phyloP scores from a whole-genome alignment of 1,284 basidiomycete genomes.

The Papiliotrema fonsecae region DNA sequence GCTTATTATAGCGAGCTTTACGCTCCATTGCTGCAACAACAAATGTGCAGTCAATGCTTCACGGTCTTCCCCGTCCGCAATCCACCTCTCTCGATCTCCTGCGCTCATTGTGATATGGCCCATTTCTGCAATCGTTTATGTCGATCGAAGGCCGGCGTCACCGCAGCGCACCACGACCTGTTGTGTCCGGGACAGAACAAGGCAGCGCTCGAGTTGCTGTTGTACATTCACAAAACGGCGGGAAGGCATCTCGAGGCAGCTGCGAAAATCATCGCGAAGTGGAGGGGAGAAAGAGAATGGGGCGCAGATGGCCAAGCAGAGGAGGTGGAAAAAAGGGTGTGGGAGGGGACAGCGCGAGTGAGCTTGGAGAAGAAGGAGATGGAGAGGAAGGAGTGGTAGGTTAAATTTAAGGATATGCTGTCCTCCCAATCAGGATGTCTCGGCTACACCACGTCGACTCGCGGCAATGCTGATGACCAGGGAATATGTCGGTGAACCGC shows the following conservation, averaged over 20 bases:
- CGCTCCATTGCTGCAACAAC: constrained; percentile 12
- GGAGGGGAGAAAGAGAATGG: constrained; percentile 58
- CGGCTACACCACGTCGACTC: too few species aligned
- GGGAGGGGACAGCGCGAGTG: constrained; percentile 39
- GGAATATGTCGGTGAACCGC: constrained; percentile 8
- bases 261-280: constrained; percentile 59
- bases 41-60: constrained; percentile 40
- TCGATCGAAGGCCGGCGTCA: constrained; percentile 52
- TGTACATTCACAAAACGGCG: constrained; percentile 56
- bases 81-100: constrained; percentile 26
- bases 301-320: constrained; percentile 53
- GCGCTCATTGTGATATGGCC: constrained; percentile 47
- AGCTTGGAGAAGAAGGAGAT: constrained; percentile 34
- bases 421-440: too few species aligned
- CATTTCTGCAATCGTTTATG: constrained; percentile 77
- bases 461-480: constrained; percentile 5
- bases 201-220: constrained; percentile 58
- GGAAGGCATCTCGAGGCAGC: constrained; percentile 76
- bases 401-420: too few species aligned
- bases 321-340: constrained; percentile 27
- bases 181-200: constrained; percentile 73
- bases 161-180: constrained; percentile 60
- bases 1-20: constrained; percentile 19
- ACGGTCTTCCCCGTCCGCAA: constrained; percentile 20
- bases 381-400: constrained; percentile 41